These are phyloP conservation scores for Aspergillus sp. DNA, from an alignment of 2,329 filamentous ascomycete species.

Conservation along the genomic window DNA sequence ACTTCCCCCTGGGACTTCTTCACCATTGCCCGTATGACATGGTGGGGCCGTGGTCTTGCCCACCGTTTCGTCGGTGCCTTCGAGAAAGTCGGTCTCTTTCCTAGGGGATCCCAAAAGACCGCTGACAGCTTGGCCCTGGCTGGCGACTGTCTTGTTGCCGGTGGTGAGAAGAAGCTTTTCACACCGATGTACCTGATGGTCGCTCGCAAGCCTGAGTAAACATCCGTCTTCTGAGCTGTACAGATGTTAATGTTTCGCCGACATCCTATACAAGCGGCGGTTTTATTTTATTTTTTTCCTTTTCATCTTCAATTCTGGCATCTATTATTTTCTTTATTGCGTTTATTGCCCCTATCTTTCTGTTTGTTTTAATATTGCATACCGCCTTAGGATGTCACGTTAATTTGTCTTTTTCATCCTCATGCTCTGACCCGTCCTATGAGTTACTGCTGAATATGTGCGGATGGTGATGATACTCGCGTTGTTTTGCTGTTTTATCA, in stretches of 20 bases:
- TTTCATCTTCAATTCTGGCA: background rate
- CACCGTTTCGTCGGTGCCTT: slow-evolving; percentile 71
- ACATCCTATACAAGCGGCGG: slow-evolving; percentile 13
- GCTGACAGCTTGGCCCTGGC: slow-evolving; percentile 78
- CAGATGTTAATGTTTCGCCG: slow-evolving; percentile 6
- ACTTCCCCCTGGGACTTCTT: slow-evolving; percentile 71
- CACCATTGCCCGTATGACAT: slow-evolving; percentile 84
- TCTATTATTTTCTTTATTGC: background rate
- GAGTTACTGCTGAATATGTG: slow-evolving; percentile 13
- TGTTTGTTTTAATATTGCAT: slow-evolving; percentile 13
- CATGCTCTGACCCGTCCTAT: slow-evolving; percentile 8
- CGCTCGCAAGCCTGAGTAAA: slow-evolving; percentile 66
- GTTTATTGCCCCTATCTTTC: slow-evolving; percentile 5
- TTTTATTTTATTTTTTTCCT: slow-evolving; percentile 2
- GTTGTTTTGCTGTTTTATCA: background rate
- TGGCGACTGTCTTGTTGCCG: slow-evolving; percentile 78
- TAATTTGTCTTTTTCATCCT: slow-evolving; percentile 5
- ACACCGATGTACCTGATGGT: slow-evolving; percentile 99
- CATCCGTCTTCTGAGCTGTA: slow-evolving; percentile 7
- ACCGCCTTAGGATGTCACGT: slow-evolving; percentile 13
- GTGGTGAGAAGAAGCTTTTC: slow-evolving; percentile 84
- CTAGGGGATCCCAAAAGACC: slow-evolving; percentile 85
- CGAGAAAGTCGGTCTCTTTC: slow-evolving; percentile 69
- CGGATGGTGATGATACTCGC: slow-evolving; percentile 12
- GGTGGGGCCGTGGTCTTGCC: slow-evolving; percentile 65